phyloP scores from a whole-genome alignment of 2,329 filamentous ascomycete species.

The Colletotrichum gigasporum region DNA sequence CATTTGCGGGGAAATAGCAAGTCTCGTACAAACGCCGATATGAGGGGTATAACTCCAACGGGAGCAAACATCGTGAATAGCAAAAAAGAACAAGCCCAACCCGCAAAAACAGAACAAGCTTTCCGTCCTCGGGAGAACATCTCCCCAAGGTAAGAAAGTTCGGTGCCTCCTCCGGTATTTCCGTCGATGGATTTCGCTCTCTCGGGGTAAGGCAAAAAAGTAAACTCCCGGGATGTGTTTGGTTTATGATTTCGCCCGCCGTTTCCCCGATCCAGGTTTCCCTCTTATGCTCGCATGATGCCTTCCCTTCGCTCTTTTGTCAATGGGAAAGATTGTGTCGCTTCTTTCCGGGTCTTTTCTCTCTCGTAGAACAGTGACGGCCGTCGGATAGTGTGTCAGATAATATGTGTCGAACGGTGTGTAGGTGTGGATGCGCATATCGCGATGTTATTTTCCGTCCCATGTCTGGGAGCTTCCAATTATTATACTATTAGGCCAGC shows the following conservation, averaged over 20 bases:
- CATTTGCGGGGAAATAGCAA: not conserved
- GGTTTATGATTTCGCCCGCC: not conserved
- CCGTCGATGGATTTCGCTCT: not conserved
- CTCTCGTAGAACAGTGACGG: not conserved
- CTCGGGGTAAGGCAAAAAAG: not conserved
- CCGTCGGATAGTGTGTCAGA: not conserved
- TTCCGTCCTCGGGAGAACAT: not conserved
- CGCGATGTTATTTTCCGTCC: not conserved
- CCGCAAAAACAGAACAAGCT: not conserved
- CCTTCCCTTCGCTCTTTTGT: not conserved
- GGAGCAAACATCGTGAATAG: slow-evolving; percentile 11
- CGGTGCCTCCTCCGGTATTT: not conserved
- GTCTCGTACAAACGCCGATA: not conserved
- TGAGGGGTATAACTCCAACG: slow-evolving; percentile 25
- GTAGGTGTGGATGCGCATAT: not conserved
- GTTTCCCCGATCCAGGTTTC: not conserved
- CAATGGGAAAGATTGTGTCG: not conserved
- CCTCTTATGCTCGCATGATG: not conserved
- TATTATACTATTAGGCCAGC: not conserved
- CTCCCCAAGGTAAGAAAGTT: not conserved
- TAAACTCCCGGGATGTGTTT: not conserved
- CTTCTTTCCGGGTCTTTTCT: not conserved
- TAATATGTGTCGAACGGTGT: too few species aligned
- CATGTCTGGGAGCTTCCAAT: too few species aligned
- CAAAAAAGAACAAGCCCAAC: not conserved